A percentile compares a stretch with the other conserved stretches of the same genome.
Evolutionary conservation across 2,329 filamentous ascomycete species (phyloP).

Genomic region (Ophiocordyceps sinensis): DNA sequence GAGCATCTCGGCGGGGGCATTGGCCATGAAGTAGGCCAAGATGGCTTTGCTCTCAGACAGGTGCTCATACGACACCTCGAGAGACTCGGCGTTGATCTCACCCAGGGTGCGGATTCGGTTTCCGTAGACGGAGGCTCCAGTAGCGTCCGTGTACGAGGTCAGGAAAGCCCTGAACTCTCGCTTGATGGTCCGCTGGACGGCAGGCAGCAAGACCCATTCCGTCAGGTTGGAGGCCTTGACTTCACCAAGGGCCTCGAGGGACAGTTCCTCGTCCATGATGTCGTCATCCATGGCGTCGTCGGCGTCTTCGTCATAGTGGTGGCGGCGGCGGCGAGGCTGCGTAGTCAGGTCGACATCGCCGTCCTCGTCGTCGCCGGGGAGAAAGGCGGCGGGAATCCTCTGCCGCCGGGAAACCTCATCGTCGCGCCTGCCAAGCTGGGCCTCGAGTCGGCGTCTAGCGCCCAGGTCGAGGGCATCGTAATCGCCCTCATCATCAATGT

Average conservation of each 20-base stretch:
- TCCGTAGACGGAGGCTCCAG: slow-evolving; percentile 84
- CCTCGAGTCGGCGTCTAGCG: slow-evolving; percentile 55
- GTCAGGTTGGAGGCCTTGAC: slow-evolving; percentile 87
- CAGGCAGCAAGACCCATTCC: slow-evolving; percentile 84
- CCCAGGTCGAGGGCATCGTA: slow-evolving; percentile 56
- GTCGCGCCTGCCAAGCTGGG: slow-evolving; percentile 59
- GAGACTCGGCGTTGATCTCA: slow-evolving; percentile 88
- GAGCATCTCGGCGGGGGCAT: slow-evolving; percentile 86
- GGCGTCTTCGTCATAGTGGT: slow-evolving; percentile 86
- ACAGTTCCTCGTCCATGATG: slow-evolving; percentile 91
- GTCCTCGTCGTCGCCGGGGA: slow-evolving; percentile 74
- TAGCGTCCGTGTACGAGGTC: slow-evolving; percentile 86
- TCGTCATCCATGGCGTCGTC: slow-evolving; percentile 87
- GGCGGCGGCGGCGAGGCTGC: slow-evolving; percentile 71
- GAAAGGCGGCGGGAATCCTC: slow-evolving; percentile 56
- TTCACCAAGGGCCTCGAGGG: slow-evolving; percentile 79
- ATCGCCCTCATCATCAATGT: slow-evolving; percentile 65
- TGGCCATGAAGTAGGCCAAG: slow-evolving; percentile 88
- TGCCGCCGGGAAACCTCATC: slow-evolving; percentile 53
- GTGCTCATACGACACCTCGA: slow-evolving; percentile 94
- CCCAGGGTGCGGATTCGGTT: slow-evolving; percentile 90
- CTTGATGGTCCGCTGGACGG: slow-evolving; percentile 85
- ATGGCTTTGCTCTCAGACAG: slow-evolving; percentile 83
- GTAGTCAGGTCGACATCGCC: slow-evolving; percentile 71
- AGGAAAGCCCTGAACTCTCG: slow-evolving; percentile 96